Evolutionary conservation across 2,329 filamentous ascomycete species (phyloP), one percentile per base, ranked within the genome.

Genomic region (Cyphellophora attinorum): DNA sequence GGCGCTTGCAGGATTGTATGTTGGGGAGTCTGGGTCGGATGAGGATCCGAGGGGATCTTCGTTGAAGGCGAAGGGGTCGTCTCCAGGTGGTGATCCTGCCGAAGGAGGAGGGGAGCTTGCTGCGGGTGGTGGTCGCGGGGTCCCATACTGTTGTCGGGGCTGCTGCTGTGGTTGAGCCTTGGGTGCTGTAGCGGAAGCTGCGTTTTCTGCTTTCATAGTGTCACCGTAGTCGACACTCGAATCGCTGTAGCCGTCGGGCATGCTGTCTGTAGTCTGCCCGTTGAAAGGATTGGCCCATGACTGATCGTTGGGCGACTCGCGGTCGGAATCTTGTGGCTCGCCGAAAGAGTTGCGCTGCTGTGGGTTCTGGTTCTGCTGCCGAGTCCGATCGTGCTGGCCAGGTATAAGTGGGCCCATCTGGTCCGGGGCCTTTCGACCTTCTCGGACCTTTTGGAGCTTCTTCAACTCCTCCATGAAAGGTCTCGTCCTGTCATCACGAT

Each of bases 401-500:
- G n/a, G n/a, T n/a, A n/a, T n/a, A n/a, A n/a, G n/a, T 16, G 11
- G 15, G 12, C 12, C 29, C 33, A 12, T 16, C 29, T 14, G 34
- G 19, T 17, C 34, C 34, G 16, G 31, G 23, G 25, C 35, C n/a
- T 19, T 41, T 41, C 5, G 35, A 34, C 14, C 25, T 17, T 17
- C n/a, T n/a, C n/a, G n/a, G n/a, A n/a, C n/a, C n/a, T n/a, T n/a
- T n/a, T n/a, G n/a, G n/a, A n/a, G 14, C 10, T 34, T 35, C 21
- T 42, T 44, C 18, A 48, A 19, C 14, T 35, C 11, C 15, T 33
- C 16, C 8, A 30, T 18, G 10, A 49, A 31, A 12, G 32, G 32
- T 31, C 40, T 39, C 10, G 46, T 49, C 3, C 46, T 40, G 5
- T 41, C 30, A 33, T 49, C 46, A 8, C 13, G 16, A 18, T 41